phyloP scores from a whole-genome alignment of 805 yeast species.

The Ascoidea tarda region DNA sequence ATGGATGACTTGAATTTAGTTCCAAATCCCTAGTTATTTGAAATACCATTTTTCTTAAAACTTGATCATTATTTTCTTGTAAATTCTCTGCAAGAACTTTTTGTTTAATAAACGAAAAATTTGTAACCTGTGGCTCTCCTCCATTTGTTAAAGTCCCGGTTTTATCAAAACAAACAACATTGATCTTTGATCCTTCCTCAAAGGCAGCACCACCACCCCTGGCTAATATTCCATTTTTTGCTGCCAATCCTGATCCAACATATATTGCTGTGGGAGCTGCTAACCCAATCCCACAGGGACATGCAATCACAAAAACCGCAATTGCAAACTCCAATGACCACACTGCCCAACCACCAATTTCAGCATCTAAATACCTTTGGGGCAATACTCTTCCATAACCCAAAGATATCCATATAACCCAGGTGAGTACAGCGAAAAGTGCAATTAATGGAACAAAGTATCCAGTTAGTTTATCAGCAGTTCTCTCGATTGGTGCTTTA shows the following conservation, averaged over 20 bases:
- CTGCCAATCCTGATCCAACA: slow-evolving; percentile 71
- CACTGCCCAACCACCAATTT: slow-evolving; percentile 60
- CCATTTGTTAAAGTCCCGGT: slow-evolving; percentile 64
- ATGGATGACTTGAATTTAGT: slow-evolving; percentile 51
- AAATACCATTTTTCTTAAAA: slow-evolving; percentile 14
- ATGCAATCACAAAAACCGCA: slow-evolving; percentile 70
- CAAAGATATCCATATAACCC: slow-evolving; percentile 54
- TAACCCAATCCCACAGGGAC: slow-evolving; percentile 77
- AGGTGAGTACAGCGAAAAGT: slow-evolving; percentile 42
- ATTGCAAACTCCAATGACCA: slow-evolving; percentile 73
- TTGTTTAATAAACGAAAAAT: slow-evolving; percentile 21
- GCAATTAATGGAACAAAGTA: slow-evolving; percentile 62
- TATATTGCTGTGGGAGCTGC: slow-evolving; percentile 79
- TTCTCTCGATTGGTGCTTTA: slow-evolving; percentile 59
- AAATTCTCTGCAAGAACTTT: slow-evolving; percentile 10
- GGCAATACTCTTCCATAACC: slow-evolving; percentile 46
- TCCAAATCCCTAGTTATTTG: slow-evolving; percentile 49
- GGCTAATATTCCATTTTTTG: slow-evolving; percentile 60
- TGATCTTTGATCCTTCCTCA: slow-evolving; percentile 56
- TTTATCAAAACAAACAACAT: slow-evolving; percentile 61
- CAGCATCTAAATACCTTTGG: slow-evolving; percentile 38
- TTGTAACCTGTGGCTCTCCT: slow-evolving; percentile 44
- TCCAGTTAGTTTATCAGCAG: slow-evolving; percentile 57
- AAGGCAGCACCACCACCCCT: slow-evolving; percentile 77
- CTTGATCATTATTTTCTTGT: slow-evolving; percentile 11